Evolutionary conservation across 2,329 filamentous ascomycete species (phyloP), one percentile per base, ranked within the genome.

Genomic region (Trichoderma breve): DNA sequence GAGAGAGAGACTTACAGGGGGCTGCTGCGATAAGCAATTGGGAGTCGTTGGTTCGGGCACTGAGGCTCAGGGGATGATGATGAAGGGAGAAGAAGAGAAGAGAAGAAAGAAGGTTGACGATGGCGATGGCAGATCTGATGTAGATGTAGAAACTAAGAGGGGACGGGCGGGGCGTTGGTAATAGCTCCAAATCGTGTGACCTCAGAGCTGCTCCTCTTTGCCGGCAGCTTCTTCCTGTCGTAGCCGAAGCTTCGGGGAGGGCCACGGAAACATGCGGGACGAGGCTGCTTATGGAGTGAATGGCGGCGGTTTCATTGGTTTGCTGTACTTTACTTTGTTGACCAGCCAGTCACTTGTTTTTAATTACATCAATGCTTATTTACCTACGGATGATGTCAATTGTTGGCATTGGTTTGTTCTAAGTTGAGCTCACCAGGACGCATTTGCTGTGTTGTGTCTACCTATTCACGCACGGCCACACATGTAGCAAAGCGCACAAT

Each of bases 261-360:
- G 71, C 51, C 32, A 77, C 78, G 78, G 78, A 76, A 80, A 80
- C 77, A 79, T 79, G 77, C 78, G 78, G 78, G 76, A 79, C 64
- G 73, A 72, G 21, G 57, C 39, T 69, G 58, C 30, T 24, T 26
- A 61, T 51, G n/a, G 28, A 21, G 53, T 36, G 9, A 4, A 21
- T 34, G n/a, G 47, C 47, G 9, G 47, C 21, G 21, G 11, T 53
- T 53, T 53, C 47, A 14, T 53, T 53, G 47, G 47, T 53, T 53
- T 53, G n/a, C 5, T 21, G 55, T 18, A 36, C 34, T 58, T 21
- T n/a, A 28, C 55, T n/a, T 55, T 55, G 21, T 55, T 43, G 39
- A 43, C 39, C 39, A 43, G 39, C 15, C 39, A 21, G 43, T 51
- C 8, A 51, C n/a, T 51, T n/a, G n/a, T 1, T 43, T n/a, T n/a